phyloP scores from a whole-genome alignment of 495 filamentous ascomycete genomes.

The Clavariopsis aquatica region DNA sequence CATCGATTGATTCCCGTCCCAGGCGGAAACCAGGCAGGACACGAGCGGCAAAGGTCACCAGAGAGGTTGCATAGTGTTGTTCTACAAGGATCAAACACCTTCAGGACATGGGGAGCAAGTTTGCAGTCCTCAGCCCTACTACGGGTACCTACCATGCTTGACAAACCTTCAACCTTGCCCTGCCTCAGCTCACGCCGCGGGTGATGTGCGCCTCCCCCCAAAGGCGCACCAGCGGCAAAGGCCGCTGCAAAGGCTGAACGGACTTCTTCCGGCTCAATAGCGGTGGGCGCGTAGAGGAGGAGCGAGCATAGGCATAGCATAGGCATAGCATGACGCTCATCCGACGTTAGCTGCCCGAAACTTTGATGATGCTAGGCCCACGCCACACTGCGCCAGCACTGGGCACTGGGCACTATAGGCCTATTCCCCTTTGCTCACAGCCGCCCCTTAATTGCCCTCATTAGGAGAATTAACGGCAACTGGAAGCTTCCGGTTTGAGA shows the following conservation, averaged over 20 bases:
- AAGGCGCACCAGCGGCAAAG: constrained; percentile 35
- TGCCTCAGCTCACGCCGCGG: no score
- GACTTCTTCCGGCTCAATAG: not conserved
- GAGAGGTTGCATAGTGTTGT: no score
- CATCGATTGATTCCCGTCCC: no score
- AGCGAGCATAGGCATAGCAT: not conserved
- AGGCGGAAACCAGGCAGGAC: no score
- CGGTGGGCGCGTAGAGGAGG: constrained; percentile 36
- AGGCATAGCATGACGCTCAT: constrained; percentile 6
- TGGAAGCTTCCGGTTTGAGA: constrained; percentile 15
- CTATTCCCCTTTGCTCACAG: no score
- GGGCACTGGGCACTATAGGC: constrained; percentile 10
- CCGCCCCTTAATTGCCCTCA: not conserved
- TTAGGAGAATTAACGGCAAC: constrained; percentile 24
- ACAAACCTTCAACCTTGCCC: no score
- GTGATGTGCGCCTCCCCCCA: no score
- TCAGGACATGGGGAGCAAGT: no score
- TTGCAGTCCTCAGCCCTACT: no score
- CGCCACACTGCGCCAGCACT: not conserved
- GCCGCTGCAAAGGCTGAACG: not conserved
- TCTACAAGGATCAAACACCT: no score
- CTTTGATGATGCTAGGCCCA: constrained; percentile 5
- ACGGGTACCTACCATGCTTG: no score
- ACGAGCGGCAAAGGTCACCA: no score
- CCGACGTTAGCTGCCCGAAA: constrained; percentile 9